Percentiles rank a stretch among this genome's conserved stretches.
These are phyloP conservation scores for Aspergillus affinis DNA, from an alignment of 495 filamentous ascomycete species.

Conservation along the genomic window DNA sequence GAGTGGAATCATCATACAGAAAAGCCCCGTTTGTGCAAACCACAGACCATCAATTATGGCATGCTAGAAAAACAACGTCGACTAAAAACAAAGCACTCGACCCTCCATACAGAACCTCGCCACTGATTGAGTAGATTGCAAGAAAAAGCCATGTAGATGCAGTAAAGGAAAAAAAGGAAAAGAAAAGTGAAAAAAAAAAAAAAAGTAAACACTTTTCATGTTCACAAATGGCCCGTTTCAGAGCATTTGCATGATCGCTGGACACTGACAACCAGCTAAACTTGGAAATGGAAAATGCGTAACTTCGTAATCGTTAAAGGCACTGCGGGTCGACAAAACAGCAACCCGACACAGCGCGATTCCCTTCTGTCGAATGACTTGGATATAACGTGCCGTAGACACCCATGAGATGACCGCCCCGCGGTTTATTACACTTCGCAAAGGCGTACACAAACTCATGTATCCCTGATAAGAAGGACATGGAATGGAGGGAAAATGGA, in stretches of 20 bases:
- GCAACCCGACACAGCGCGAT: not conserved
- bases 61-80: too few relatives aligned
- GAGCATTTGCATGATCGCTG: not conserved
- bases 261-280: slow-evolving; percentile 3
- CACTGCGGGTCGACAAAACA: not conserved
- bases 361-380: not conserved
- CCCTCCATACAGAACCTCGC: not conserved
- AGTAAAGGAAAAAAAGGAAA: not conserved
- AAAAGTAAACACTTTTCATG: slow-evolving; percentile 1
- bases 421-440: slow-evolving; percentile 51
- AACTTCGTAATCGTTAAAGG: slow-evolving; percentile 9
- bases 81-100: not conserved
- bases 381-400: slow-evolving; percentile 3
- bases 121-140: not conserved
- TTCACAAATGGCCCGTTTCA: not conserved
- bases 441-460: slow-evolving; percentile 13
- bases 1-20: not conserved
- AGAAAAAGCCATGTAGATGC: slow-evolving; percentile 1
- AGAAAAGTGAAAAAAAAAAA: not conserved
- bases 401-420: slow-evolving; percentile 13
- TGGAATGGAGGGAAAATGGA: slow-evolving; percentile 7
- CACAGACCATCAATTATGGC: not conserved
- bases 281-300: not conserved
- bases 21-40: not conserved
- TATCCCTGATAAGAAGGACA: not conserved